Base-by-base conservation (phyloP, 176 grass and related monocot species). In the Carex littledalei region DNA sequence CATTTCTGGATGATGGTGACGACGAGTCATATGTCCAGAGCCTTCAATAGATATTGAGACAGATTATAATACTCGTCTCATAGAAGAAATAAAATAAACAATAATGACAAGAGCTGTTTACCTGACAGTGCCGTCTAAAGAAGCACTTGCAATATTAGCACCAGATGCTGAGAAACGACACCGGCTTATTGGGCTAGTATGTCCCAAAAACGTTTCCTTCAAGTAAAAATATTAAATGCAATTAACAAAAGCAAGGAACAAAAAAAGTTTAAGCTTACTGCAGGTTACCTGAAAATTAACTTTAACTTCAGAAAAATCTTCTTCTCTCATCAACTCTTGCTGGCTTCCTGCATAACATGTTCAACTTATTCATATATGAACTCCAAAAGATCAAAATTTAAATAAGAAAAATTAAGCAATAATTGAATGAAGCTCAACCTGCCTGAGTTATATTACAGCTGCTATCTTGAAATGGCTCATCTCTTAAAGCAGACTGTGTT, bases 161-260 rank as follows among this genome's bases (percentile, higher is more conserved):
- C 95, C 95, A 65, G 95, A 98, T 76, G 95, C 89, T 90, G 95
- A 98, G 92, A 98, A 94, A 31, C 95, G 84, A 66, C 95, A 94
- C 53, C 84, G 81, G 59, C 91, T 94, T 85, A 98, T 98, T 22
- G 91, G 88, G 88, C 91, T 98, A 70, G 92, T 98, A 93, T 98
- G 95, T 63, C 95, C 95, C 86, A 98, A 93, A 90, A 98, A 98
- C 65, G 93, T 98, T 93, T 98, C 95, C 95, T 98, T 89, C 67
- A 86, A 90, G 72, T 74, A 90, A 80, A 82, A 63, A 54, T 56
- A 78, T 67, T 84, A 69, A 85, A 91, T 91, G 80, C 72, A 90
- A 87, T 60, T 88, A 60, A 67, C 11, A 84, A 79, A 59, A 54
- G 20, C 63, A 32, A 34, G 65, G 86, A 67, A 60, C 13, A 0